phyloP scores from a whole-genome alignment of 805 yeast species.

The Kazachstania psychrophila region DNA sequence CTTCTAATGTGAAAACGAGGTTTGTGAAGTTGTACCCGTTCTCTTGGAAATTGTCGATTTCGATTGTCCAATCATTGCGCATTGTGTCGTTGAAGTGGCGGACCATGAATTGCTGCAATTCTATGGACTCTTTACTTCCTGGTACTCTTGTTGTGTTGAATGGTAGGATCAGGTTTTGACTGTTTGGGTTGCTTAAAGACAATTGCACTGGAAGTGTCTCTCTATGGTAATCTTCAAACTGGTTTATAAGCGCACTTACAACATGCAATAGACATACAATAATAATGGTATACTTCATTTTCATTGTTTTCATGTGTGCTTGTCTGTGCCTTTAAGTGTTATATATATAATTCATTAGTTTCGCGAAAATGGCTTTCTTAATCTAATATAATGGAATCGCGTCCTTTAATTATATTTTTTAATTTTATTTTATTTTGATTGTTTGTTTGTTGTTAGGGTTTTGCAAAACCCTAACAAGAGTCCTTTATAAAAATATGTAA shows the following conservation, averaged over 20 bases:
- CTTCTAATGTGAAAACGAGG: constrained; percentile 27
- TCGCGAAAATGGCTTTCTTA: no score
- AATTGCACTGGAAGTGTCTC: constrained; percentile 3
- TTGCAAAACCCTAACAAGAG: no score
- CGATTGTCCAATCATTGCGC: constrained; percentile 20
- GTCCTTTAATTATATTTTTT: no score
- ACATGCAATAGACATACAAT: not conserved
- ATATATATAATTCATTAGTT: no score
- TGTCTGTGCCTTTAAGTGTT: no score
- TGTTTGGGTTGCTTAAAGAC: constrained; percentile 3
- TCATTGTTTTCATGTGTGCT: no score
- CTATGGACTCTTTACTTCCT: constrained; percentile 34
- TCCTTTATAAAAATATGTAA: no score
- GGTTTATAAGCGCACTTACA: not conserved
- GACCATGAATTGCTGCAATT: constrained; percentile 32
- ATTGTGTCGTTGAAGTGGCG: constrained; percentile 26
- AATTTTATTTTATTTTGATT: no score
- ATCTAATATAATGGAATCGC: no score
- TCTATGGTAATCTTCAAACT: constrained; percentile 1
- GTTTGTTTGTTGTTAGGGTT: no score
- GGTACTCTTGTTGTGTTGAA: constrained; percentile 36
- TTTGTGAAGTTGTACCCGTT: constrained; percentile 32
- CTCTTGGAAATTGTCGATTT: constrained; percentile 31
- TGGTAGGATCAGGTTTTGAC: constrained; percentile 20
- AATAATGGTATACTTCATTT: no score